Percentiles rank a stretch among this genome's conserved stretches.
phyloP scores from a whole-genome alignment of 2,329 filamentous ascomycete species.

The Alternaria incomplexa region DNA sequence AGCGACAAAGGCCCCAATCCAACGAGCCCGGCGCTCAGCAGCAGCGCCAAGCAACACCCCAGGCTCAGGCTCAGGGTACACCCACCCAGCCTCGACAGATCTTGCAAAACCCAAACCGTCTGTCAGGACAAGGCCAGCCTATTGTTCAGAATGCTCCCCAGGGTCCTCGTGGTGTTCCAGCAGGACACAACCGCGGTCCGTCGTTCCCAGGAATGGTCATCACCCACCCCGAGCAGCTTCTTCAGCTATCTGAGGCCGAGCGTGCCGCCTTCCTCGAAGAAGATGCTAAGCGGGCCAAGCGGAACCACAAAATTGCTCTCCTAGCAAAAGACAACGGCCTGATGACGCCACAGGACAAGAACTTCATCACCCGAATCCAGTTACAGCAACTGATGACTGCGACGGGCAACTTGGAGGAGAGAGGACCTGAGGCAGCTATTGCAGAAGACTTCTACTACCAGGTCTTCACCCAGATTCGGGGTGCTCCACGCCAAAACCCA shows the following conservation, averaged over 20 bases:
- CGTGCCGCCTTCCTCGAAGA: conserved; percentile 83
- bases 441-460: conserved; percentile 98
- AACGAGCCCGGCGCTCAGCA: conserved; percentile 31
- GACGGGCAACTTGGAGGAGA: conserved; percentile 83
- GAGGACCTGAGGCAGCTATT: conserved; percentile 78
- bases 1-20: conserved; percentile 39
- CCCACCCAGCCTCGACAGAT: conserved; percentile 69
- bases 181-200: conserved; percentile 52
- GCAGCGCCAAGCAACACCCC: conserved; percentile 33
- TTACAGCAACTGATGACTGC: conserved; percentile 94
- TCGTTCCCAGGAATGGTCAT: conserved; percentile 61
- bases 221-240: conserved; percentile 74
- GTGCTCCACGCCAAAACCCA: conserved; percentile 86
- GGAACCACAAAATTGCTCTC: conserved; percentile 97
- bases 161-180: conserved; percentile 41
- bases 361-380: conserved; percentile 97
- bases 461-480: conserved; percentile 92
- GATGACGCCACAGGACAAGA: conserved; percentile 99
- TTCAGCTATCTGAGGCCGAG: conserved; percentile 81
- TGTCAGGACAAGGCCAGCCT: conserved; percentile 53
- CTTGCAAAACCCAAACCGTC: conserved; percentile 77
- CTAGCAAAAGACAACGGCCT: conserved; percentile 93
- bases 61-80: conserved; percentile 50
- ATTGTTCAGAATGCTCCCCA: conserved; percentile 36
- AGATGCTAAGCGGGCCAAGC: conserved; percentile 92